Evolutionary conservation across 805 yeast genomes (phyloP).

Genomic region (Ogataea nitratoaversa): DNA sequence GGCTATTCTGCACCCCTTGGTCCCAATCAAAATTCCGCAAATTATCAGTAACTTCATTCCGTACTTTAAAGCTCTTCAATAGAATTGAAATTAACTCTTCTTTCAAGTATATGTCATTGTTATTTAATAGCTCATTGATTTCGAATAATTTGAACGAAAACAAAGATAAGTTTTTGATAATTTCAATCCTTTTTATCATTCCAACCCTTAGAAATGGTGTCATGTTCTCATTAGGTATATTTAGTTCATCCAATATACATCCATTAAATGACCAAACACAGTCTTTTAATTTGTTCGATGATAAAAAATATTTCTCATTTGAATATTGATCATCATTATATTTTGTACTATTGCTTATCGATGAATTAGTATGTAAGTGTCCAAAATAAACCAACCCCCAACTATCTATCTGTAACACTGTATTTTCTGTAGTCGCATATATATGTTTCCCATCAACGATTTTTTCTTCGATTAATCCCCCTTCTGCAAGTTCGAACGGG

Average conservation of each 20-base stretch:
- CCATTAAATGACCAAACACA: slow-evolving; percentile 25
- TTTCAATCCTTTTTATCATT: slow-evolving; percentile 19
- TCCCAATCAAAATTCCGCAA: slow-evolving; percentile 9
- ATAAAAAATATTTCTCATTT: too few relatives aligned
- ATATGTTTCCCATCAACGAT: slow-evolving; percentile 12
- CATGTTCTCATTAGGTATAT: slow-evolving; percentile 21
- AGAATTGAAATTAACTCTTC: slow-evolving; percentile 8
- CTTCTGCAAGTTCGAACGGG: slow-evolving; percentile 21
- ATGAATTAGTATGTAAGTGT: too few relatives aligned
- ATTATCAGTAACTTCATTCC: slow-evolving; percentile 10
- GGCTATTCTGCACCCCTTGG: slow-evolving; percentile 6
- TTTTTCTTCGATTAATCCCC: slow-evolving; percentile 13
- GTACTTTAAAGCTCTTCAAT: slow-evolving; percentile 12
- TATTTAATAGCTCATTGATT: slow-evolving; percentile 7
- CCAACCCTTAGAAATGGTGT: slow-evolving; percentile 20
- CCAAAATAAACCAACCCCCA: slow-evolving; percentile 29
- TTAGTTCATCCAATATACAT: slow-evolving; percentile 13
- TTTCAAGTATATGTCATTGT: slow-evolving; percentile 2
- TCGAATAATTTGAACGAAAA: slow-evolving; percentile 15
- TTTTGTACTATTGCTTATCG: too few relatives aligned
- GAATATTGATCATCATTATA: too few relatives aligned
- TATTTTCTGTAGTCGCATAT: slow-evolving; percentile 19
- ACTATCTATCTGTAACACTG: slow-evolving; percentile 11
- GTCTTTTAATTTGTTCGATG: slow-evolving; percentile 14
- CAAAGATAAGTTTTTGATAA: slow-evolving; percentile 19